Conservation (phyloP, 2,329 filamentous ascomycete species). For the Cryphonectria carpinicola region DNA sequence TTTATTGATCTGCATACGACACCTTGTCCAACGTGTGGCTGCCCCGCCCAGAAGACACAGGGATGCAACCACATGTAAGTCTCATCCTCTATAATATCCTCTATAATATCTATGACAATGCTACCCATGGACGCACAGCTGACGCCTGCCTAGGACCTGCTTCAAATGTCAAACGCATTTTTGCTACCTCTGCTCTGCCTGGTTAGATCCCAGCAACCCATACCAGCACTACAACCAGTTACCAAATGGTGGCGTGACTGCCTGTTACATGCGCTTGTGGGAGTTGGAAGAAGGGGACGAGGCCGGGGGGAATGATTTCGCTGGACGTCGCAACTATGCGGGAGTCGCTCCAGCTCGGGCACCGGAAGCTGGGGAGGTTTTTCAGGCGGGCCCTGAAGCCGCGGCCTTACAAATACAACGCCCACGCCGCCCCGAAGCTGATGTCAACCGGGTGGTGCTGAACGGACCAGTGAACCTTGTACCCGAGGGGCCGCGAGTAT, state of each 20-base stretch:
- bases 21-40: constrained; percentile 84
- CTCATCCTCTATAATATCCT: not conserved
- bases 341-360: not conserved
- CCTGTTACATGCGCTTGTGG: constrained; percentile 87
- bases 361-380: constrained; percentile 29
- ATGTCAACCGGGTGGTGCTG: constrained; percentile 29
- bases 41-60: constrained; percentile 84
- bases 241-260: constrained; percentile 54
- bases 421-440: constrained; percentile 13
- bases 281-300: constrained; percentile 82
- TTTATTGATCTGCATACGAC: constrained; percentile 83
- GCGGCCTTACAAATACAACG: constrained; percentile 20
- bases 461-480: constrained; percentile 49
- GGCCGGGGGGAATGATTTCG: constrained; percentile 35
- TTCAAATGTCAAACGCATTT: constrained; percentile 90
- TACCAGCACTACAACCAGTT: constrained; percentile 85
- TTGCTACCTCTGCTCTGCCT: constrained; percentile 91
- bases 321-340: constrained; percentile 39
- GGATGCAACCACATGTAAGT: constrained; percentile 90
- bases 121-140: not conserved
- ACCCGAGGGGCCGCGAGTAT: constrained; percentile 60
- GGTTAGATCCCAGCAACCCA: constrained; percentile 79
- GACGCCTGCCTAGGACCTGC: constrained; percentile 59
- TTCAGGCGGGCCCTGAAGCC: constrained; percentile 1
- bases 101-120: not conserved